Base-by-base conservation (phyloP, 108 stramenopile species). In the Conticribra guillardii region DNA sequence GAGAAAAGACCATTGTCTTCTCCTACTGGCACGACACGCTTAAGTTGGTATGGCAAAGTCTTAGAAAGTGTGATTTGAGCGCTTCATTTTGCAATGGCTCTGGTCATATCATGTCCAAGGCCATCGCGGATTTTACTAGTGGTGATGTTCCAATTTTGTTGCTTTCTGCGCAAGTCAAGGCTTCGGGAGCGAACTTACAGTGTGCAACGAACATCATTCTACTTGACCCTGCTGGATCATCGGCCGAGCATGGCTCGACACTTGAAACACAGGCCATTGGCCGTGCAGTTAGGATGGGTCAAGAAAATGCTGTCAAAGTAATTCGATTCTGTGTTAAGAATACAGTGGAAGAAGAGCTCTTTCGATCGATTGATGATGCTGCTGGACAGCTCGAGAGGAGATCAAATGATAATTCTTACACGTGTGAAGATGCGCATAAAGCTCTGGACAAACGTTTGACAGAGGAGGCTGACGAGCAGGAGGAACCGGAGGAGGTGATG, bases 21-120 rank as follows among this genome's bases (percentile, higher is more conserved):
- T 60, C 58, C 9, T 68, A 68, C 30, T 74, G 73, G 73, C 73
- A 74, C 55, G 73, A 74, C 32, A 68, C 73, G 16, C 59, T 74
- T 16, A 21, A 44, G 2, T 49, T 74, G 45, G 73, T 74, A 9
- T 46, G 60, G 24, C 28, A 21, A 32, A 68, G 47, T 45, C 60
- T 75, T 26, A 64, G 37, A 52, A 60, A 54, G 23, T 55, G 41
- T 65, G 61, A 51, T 24, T 23, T 76, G 17, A 53, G 51, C 23
- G 68, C 37, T 15, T 53, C 65, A n/a, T 76, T 76, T 32, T 76
- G 75, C n/a, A 31, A 76, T 33, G 75, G 75, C 14, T 32, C 32
- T 24, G 31, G 55, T 30, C 16, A 29, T 32, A 22, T 30, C 26
- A 76, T 70, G 75, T 33, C 60, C 31, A 52, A 56, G 44, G 60